phyloP scores from a whole-genome alignment of 345 rosid species.

The Arabidopsis thaliana region DNA sequence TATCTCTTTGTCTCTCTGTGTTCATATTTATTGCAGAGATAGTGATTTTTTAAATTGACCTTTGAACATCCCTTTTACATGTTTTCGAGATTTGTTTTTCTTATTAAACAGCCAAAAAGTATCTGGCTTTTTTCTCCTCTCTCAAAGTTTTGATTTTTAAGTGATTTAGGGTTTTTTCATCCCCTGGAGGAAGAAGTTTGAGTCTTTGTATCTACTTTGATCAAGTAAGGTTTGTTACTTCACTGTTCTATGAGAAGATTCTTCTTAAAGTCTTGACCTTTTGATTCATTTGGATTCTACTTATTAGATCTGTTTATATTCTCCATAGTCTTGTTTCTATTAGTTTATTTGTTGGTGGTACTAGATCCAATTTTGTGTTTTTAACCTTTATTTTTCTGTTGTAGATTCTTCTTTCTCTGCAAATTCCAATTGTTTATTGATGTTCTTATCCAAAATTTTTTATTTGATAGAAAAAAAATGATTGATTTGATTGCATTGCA shows the following conservation, averaged over 20 bases:
- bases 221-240: slow-evolving; percentile 36
- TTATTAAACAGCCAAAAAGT: background rate
- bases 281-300: slow-evolving; percentile 40
- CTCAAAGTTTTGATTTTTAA: slow-evolving; percentile 22
- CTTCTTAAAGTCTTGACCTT: slow-evolving; percentile 28
- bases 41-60: slow-evolving; percentile 37
- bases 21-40: slow-evolving; percentile 49
- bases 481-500: slow-evolving; percentile 47
- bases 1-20: slow-evolving; percentile 26
- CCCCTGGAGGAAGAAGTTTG: slow-evolving; percentile 28
- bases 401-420: slow-evolving; percentile 33
- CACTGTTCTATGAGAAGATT: slow-evolving; percentile 24
- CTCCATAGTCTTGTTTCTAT: slow-evolving; percentile 23
- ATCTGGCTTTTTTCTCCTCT: slow-evolving; percentile 20
- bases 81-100: slow-evolving; percentile 10
- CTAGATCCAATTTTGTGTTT: slow-evolving; percentile 35
- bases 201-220: slow-evolving; percentile 27
- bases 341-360: background rate
- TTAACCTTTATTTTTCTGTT: slow-evolving; percentile 20
- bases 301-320: slow-evolving; percentile 41
- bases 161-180: slow-evolving; percentile 12
- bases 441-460: slow-evolving; percentile 22
- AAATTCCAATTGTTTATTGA: slow-evolving; percentile 45
- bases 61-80: slow-evolving; percentile 40
- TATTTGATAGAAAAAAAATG: background rate